Evolutionary conservation across 768 basidiomycete species (phyloP), one percentile per base, ranked within the genome.

Genomic region (Pleurotus ostreatus): DNA sequence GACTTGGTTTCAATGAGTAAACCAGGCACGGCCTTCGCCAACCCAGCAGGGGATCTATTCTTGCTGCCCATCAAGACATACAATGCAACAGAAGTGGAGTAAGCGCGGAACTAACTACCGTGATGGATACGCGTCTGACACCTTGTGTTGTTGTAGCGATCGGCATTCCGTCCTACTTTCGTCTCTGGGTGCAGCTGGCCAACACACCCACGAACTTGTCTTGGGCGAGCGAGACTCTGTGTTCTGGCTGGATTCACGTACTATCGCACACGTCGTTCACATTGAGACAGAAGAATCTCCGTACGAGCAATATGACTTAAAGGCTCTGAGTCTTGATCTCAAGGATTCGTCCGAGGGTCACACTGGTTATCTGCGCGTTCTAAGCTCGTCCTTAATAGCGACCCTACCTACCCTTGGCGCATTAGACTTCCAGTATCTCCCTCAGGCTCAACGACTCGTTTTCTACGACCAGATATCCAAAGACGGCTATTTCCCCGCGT

Each of bases 171-270:
- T 51, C 15, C 16, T 51, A 37, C 7, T 51, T 16, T 51, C 30
- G 9, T 51, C 34, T 4, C 49, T 38, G n/a, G 25, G n/a, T 11
- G 37, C 6, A 7, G n/a, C 49, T 30, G 22, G 26, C 6, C n/a
- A n/a, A 34, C 46, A 7, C 2, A 47, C 46, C 6, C 22, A 22
- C 16, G 18, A 4, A 16, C 18, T 51, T 51, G 15, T 18, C 6
- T 12, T 51, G 15, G 49, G 30, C 12, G 15, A 26, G 11, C 15
- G n/a, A 8, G 49, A 51, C 16, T 34, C n/a, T 51, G 49, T 49
- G n/a, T 51, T 51, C 8, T 51, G 49, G 49, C 16, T 51, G 15
- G 49, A 51, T 8, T 51, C 49, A 7, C 34, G 49, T n/a, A 37
- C 23, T 8, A n/a, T 51, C 16, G 30, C 34, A 12, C 49, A 51